Base-by-base conservation (phyloP, 352 stramenopile genomes). In the Phytopythium cucurbitacearum region DNA sequence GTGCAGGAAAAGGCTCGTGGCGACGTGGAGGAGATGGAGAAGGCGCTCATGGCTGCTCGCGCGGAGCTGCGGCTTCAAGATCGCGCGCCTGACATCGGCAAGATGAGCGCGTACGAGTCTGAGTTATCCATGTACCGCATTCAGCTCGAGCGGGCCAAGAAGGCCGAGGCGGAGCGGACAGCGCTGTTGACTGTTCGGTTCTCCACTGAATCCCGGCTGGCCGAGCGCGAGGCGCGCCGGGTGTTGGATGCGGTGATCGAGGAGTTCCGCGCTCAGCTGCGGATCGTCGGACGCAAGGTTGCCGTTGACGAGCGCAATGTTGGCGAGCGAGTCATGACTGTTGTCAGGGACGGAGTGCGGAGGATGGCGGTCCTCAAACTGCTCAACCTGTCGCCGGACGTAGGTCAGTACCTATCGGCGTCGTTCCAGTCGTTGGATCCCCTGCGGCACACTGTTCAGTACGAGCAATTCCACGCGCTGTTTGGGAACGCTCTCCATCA, bases 351-450 rank as follows among this genome's bases (percentile, higher is more conserved):
- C 37, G 76, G 78, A 1, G 60, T 93, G 9, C 66, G 78, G 16
- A 73, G 74, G 21, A 58, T 93, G 34, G 65, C 71, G n/a, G 89
- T 85, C 47, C 72, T 86, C 60, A 87, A 82, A 48, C 51, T 86
- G 5, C 84, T 88, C 34, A 50, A 60, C 0, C 62, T 88, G 16
- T 48, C 62, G 11, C 76, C 73, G 45, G 75, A 74, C 57, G 79
- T 76, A 41, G 62, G 73, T 12, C 80, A 72, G 53, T 93, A 81
- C 56, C 47, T 58, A 11, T 85, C 80, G 12, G 57, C 71, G 6
- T 68, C 80, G 12, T 87, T 71, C 64, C 61, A 73, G 37, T 76
- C 76, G 32, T 57, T 72, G 8, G 61, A 69, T 1, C 56, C 60
- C 7, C 53, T 89, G 35, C 61, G 62, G 1, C 71, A 80, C 40